phyloP scores from a whole-genome alignment of 495 filamentous ascomycete species.

The Penicillium canariense region DNA sequence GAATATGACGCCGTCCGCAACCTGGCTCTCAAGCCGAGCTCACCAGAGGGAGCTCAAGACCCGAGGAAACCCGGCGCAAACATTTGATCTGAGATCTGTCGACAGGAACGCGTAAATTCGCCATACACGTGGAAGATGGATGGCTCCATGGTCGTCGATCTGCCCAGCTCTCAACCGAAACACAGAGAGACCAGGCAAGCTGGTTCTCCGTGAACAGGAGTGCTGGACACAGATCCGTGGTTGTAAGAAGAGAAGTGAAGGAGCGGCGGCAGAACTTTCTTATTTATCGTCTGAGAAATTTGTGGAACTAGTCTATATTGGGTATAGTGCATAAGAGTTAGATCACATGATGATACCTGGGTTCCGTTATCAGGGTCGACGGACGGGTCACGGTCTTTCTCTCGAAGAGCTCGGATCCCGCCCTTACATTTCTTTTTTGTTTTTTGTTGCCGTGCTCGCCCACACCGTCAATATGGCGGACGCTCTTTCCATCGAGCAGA shows the following conservation, averaged over 20 bases:
- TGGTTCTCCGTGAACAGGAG: conserved; percentile 55
- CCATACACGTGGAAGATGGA: conserved; percentile 54
- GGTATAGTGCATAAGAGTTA: conserved; percentile 6
- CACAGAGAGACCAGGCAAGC: conserved; percentile 36
- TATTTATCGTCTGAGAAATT: conserved; percentile 33
- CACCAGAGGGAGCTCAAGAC: conserved; percentile 72
- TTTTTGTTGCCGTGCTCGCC: not conserved
- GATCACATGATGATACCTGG: conserved; percentile 13
- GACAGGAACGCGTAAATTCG: conserved; percentile 78
- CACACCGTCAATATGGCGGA: conserved; percentile 61
- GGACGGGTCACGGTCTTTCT: not conserved
- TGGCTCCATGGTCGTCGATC: conserved; percentile 87
- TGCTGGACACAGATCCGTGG: conserved; percentile 79
- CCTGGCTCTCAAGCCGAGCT: conserved; percentile 62
- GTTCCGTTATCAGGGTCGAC: conserved; percentile 12
- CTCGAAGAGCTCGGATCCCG: not conserved
- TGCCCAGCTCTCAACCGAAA: conserved; percentile 76
- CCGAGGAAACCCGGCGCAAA: conserved; percentile 39
- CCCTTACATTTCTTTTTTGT: not conserved
- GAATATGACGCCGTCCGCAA: conserved; percentile 79
- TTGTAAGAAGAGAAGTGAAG: conserved; percentile 48
- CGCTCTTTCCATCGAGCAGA: conserved; percentile 84
- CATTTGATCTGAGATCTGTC: conserved; percentile 86
- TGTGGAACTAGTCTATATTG: conserved; percentile 19
- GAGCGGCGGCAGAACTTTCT: conserved; percentile 26